Evolutionary conservation across 257 asterid genomes (phyloP).

Genomic region (Nicotiana undulata): DNA sequence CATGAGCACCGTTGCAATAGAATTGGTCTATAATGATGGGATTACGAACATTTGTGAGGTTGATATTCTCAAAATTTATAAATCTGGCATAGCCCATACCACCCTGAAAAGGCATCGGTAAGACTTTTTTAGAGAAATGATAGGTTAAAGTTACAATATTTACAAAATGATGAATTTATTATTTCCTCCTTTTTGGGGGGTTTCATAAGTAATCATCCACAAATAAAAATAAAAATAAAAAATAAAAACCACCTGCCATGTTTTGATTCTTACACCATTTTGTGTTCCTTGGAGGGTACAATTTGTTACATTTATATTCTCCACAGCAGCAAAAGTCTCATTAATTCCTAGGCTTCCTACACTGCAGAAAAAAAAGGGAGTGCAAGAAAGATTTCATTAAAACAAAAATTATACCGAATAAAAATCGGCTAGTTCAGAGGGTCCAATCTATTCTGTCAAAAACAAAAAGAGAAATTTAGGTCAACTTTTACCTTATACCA

Average conservation of each 20-base stretch:
- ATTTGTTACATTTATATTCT: conserved; percentile 25
- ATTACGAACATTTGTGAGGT: conserved; percentile 25
- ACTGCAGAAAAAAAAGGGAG: conserved; percentile 10
- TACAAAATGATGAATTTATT: not conserved
- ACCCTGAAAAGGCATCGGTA: conserved; percentile 25
- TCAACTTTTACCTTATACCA: conserved; percentile 39
- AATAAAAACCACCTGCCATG: conserved; percentile 39
- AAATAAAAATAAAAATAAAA: no score
- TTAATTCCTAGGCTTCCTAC: conserved; percentile 45
- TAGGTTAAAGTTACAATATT: not conserved
- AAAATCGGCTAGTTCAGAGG: no score
- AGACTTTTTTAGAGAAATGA: not conserved
- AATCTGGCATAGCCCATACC: conserved; percentile 49
- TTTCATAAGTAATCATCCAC: not conserved
- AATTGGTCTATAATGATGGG: conserved; percentile 48
- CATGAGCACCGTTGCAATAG: conserved; percentile 24
- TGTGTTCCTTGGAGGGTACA: conserved; percentile 30
- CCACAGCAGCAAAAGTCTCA: conserved; percentile 27
- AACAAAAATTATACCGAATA: no score
- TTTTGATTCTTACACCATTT: conserved; percentile 54
- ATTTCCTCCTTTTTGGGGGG: not conserved
- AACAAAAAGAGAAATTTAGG: not conserved
- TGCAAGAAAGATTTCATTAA: no score
- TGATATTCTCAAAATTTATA: conserved; percentile 33
- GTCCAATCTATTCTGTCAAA: no score